Base-by-base conservation (phyloP, 164 flowering plant genomes). In the Buxus sempervirens region DNA sequence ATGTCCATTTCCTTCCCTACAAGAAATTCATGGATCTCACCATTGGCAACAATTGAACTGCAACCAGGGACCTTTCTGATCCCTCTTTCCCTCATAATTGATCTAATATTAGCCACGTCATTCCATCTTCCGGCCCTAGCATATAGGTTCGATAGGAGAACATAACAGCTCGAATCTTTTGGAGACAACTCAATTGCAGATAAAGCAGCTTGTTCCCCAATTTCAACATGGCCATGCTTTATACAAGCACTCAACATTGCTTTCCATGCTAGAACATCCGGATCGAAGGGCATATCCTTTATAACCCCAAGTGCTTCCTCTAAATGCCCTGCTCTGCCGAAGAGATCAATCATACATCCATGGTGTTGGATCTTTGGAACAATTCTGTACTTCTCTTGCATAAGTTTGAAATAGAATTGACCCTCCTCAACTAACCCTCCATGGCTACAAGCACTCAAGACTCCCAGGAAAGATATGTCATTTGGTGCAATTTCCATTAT, bases 371-470 rank as follows among this genome's bases (percentile, higher is more conserved):
- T 70, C 25, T 54, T 62, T 5, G 76, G 79, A 53, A 25, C 59
- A 25, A 78, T 41, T 25, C 56, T 63, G 62, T 74, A 75, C 4
- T 36, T 54, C 38, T 69, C 68, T 4, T 1, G 22, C 72, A 78
- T 76, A 20, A 24, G 24, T 14, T 66, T 66, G 58, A 78, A 81
- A 58, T 41, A 71, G 9, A 27, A 51, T 23, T 48, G 38, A 63
- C 81, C 80, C 63, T 75, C 78, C 32, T 27, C 26, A 64, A 81
- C 78, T 26, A 78, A 64, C 12, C 81, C 76, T 38, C 65, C 72
- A 74, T 76, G 81, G 19, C 74, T 75, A 75, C 84, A 81, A 15
- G 82, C 78, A 60, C 51, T 72, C 49, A 81, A 26, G 41, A 76
- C 64, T 32, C 72, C 76, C 38, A 79, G 54, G 62, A 81, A 81